Conservation (phyloP, 192 early-diverging fungal genomes). For the Coemansia guatemalensis region DNA sequence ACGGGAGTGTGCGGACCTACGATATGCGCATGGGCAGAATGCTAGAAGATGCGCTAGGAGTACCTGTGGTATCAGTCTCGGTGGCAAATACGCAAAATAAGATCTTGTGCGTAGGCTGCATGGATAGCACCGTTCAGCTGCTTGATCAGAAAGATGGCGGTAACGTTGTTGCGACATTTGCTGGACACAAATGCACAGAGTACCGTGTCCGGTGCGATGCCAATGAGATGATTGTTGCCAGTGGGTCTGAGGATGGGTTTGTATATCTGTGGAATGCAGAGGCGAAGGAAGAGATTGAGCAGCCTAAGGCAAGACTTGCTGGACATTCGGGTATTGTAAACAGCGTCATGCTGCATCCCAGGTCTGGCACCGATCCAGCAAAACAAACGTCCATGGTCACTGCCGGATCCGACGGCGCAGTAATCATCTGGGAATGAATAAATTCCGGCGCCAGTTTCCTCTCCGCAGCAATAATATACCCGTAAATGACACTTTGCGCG, state of each 20-base stretch:
- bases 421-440: constrained; percentile 38
- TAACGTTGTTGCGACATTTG: constrained; percentile 67
- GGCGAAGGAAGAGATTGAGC: constrained; percentile 44
- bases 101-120: constrained; percentile 70
- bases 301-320: constrained; percentile 8
- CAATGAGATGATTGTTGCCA: constrained; percentile 71
- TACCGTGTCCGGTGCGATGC: constrained; percentile 78
- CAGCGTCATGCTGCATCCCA: constrained; percentile 33
- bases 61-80: constrained; percentile 73
- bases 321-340: constrained; percentile 47
- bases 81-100: constrained; percentile 63
- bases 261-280: constrained; percentile 87
- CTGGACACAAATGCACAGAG: constrained; percentile 76
- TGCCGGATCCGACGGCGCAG: constrained; percentile 40
- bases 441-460: neutral
- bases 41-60: constrained; percentile 70
- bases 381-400: constrained; percentile 32
- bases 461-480: neutral
- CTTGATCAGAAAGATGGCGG: constrained; percentile 76
- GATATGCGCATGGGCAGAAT: constrained; percentile 81
- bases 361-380: neutral
- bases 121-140: constrained; percentile 81
- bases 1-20: constrained; percentile 80
- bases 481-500: neutral
- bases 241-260: constrained; percentile 87